Percentiles rank a stretch among this genome's conserved stretches.
Evolutionary conservation across 768 basidiomycete genomes (phyloP).

Genomic region (Crucibulum laeve): DNA sequence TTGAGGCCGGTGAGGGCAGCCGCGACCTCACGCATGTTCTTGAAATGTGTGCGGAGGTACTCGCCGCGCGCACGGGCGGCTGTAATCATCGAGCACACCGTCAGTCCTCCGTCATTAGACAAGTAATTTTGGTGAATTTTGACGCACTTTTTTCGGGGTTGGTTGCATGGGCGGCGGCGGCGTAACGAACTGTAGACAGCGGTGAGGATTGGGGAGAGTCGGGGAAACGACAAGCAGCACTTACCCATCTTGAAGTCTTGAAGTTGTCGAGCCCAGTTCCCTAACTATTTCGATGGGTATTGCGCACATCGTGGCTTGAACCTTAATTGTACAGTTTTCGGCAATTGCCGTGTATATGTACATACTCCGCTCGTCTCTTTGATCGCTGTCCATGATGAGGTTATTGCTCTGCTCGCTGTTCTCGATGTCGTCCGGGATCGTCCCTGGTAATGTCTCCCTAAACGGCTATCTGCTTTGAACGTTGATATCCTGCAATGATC

Average conservation of each 20-base stretch:
- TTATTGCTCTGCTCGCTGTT: no score
- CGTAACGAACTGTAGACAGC: conserved; percentile 76
- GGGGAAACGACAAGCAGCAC: conserved; percentile 24
- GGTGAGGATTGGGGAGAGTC: conserved; percentile 13
- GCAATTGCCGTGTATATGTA: no score
- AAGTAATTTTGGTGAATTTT: not conserved
- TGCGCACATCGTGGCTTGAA: conserved; percentile 36
- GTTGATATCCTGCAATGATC: no score
- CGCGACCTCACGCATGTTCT: conserved; percentile 99
- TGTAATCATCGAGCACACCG: conserved; percentile 23
- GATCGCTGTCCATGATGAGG: not conserved
- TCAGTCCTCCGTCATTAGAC: conserved; percentile 10
- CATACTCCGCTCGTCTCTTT: no score
- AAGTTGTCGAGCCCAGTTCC: conserved; percentile 40
- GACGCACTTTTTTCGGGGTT: conserved; percentile 94
- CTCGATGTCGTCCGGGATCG: no score
- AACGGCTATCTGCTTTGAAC: no score
- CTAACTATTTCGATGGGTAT: conserved; percentile 14
- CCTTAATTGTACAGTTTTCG: conserved; percentile 40
- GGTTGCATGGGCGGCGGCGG: conserved; percentile 76
- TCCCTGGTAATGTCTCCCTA: no score
- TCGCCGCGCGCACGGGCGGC: conserved; percentile 92
- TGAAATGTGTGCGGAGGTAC: conserved; percentile 99
- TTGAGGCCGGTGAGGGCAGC: conserved; percentile 90
- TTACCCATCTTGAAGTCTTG: conserved; percentile 66